These are phyloP conservation scores for Eucalyptus curtisii DNA, from an alignment of 345 rosid genomes.

Conservation along the genomic window DNA sequence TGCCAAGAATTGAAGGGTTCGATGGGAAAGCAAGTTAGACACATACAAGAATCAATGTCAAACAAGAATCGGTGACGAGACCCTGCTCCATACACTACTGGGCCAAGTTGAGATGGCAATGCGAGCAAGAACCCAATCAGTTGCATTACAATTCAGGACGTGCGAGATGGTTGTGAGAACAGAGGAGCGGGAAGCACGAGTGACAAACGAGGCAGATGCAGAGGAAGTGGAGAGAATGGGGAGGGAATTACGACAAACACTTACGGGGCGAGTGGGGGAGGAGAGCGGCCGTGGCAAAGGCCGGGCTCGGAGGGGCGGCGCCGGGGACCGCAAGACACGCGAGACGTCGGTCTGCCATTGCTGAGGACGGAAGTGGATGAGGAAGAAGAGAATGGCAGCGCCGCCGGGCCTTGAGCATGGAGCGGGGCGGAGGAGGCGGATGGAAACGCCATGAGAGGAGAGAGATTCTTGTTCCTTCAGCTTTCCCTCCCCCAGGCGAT, in stretches of 20 bases:
- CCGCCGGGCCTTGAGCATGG: background rate
- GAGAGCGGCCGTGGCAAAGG: background rate
- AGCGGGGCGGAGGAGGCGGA: background rate
- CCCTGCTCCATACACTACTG: background rate
- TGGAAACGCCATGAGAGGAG: background rate
- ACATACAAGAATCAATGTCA: background rate
- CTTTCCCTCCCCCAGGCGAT: background rate
- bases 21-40: background rate
- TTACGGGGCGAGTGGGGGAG: background rate
- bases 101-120: background rate
- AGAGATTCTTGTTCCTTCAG: background rate
- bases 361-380: background rate
- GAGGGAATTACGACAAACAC: background rate
- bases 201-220: background rate
- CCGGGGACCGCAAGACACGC: background rate
- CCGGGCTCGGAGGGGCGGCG: background rate
- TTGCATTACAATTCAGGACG: background rate
- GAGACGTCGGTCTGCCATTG: background rate
- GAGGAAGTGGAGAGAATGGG: background rate
- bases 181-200: background rate
- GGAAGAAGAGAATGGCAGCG: background rate
- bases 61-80: background rate
- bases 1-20: background rate
- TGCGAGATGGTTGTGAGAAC: background rate
- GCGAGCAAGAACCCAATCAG: background rate